Conservation (phyloP, 1,139 yeast genomes). For the Taphrina sp. region DNA sequence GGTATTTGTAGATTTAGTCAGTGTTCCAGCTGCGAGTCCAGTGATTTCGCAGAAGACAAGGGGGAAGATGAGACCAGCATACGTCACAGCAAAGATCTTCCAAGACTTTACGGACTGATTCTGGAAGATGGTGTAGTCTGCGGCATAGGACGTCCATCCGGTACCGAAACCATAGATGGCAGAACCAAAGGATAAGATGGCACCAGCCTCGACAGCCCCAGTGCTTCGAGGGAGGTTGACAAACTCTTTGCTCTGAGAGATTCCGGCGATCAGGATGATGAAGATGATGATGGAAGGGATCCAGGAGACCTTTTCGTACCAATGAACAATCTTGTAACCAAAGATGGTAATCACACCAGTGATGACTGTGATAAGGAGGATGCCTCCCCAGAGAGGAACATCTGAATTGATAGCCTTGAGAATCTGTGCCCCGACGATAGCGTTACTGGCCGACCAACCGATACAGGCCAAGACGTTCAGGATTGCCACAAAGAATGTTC, state of each 20-base stretch:
- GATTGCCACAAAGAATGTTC: constrained; percentile 73
- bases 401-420: constrained; percentile 68
- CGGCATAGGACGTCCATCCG: constrained; percentile 92
- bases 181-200: constrained; percentile 80
- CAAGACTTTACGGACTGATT: constrained; percentile 57
- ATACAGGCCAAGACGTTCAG: constrained; percentile 82
- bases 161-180: constrained; percentile 85
- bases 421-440: constrained; percentile 84
- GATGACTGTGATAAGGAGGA: constrained; percentile 64
- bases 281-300: constrained; percentile 73
- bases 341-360: constrained; percentile 78
- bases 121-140: constrained; percentile 90
- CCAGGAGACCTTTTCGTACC: constrained; percentile 85
- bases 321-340: constrained; percentile 79
- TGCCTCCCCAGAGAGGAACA: constrained; percentile 87
- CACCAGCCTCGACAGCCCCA: constrained; percentile 61
- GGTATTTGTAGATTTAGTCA: constrained; percentile 41
- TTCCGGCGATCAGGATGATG: constrained; percentile 72
- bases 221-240: constrained; percentile 49
- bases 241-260: constrained; percentile 65
- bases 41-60: constrained; percentile 69
- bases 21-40: constrained; percentile 82
- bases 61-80: constrained; percentile 64
- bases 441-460: constrained; percentile 95
- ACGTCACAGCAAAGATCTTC: constrained; percentile 63